Conservation (phyloP, 305 asterid genomes). For the Withania somnifera region DNA sequence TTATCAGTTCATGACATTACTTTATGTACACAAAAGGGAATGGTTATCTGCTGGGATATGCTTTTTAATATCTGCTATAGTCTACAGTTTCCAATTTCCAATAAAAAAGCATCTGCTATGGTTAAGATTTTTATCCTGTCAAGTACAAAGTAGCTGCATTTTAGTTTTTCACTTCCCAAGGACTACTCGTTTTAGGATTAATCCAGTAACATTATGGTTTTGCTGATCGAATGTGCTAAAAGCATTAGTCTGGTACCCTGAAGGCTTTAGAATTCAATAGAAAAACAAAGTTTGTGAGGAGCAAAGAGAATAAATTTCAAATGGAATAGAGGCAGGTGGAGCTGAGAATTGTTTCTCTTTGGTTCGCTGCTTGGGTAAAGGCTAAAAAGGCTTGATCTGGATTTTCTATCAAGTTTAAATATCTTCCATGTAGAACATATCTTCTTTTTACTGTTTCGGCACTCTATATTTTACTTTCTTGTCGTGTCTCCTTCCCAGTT, state of each 20-base stretch:
- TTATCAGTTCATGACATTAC: not conserved
- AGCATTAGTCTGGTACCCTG: not conserved
- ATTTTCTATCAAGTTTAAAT: not conserved
- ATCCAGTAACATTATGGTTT: not conserved
- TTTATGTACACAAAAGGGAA: not conserved
- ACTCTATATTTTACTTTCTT: not conserved
- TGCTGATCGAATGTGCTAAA: not conserved
- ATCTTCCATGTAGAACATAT: not conserved
- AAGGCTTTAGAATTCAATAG: not conserved
- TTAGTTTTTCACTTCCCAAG: not conserved
- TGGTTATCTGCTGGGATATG: not conserved
- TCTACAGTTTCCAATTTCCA: too few species aligned
- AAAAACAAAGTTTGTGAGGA: not conserved
- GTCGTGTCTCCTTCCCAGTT: not conserved
- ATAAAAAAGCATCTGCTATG: not conserved
- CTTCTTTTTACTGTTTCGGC: not conserved
- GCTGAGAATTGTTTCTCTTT: not conserved
- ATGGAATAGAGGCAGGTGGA: not conserved
- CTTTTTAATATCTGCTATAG: not conserved
- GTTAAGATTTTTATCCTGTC: not conserved
- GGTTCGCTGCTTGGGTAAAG: not conserved
- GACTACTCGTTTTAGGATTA: not conserved
- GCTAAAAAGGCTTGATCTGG: not conserved
- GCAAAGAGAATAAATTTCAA: not conserved
- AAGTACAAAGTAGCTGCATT: not conserved